These are phyloP conservation scores for Talaromyces atroroseus DNA, from an alignment of 2,329 filamentous ascomycete genomes.

Conservation along the genomic window DNA sequence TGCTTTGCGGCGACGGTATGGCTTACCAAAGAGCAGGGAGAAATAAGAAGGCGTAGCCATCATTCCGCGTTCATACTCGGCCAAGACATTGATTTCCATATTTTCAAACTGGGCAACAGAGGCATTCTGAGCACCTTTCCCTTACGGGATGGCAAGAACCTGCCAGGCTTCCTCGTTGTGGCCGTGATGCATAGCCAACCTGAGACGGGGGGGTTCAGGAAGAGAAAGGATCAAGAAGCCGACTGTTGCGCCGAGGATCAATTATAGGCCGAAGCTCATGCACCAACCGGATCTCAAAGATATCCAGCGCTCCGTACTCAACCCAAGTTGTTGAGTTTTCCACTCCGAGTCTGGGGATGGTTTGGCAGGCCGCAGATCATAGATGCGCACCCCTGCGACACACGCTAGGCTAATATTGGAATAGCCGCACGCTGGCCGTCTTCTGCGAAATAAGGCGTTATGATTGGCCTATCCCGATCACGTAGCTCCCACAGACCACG, in stretches of 20 bases:
- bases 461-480: too few species aligned
- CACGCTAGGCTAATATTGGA: too few species aligned
- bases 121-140: neutral
- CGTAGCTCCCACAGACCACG: too few species aligned
- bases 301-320: slow-evolving; percentile 1
- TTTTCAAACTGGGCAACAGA: neutral
- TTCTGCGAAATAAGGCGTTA: too few species aligned
- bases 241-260: neutral
- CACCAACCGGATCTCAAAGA: neutral
- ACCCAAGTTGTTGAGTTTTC: too few species aligned
- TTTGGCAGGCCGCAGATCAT: too few species aligned
- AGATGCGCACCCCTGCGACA: too few species aligned
- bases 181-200: slow-evolving; percentile 1
- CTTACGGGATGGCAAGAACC: neutral
- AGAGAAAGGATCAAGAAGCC: neutral
- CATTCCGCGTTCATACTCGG: neutral
- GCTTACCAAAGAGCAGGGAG: neutral
- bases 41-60: neutral
- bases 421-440: too few species aligned
- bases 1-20: neutral
- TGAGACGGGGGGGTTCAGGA: slow-evolving; percentile 1
- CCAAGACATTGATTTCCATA: neutral
- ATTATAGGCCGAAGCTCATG: neutral
- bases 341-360: too few species aligned
- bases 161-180: neutral